Evolutionary conservation across 2,329 filamentous ascomycete genomes (phyloP), one percentile per base, ranked within the genome.

Genomic region (Penicillium freii): DNA sequence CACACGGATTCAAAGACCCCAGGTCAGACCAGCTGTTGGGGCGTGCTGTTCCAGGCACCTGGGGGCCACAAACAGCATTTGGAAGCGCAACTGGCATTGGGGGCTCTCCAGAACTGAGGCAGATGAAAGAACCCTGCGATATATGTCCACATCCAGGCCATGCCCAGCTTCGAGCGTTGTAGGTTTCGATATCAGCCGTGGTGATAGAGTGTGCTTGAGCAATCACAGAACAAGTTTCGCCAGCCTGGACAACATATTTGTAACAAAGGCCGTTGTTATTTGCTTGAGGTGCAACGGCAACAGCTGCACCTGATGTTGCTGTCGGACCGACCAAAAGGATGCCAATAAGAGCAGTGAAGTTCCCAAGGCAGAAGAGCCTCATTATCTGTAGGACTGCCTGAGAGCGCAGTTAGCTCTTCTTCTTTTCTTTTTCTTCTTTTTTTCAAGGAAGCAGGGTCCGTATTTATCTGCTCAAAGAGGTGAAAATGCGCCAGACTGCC

Each of bases 1-100:
- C 15, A 21, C 60, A 62, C 1, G 46, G 58, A 34, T 62, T 62
- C 25, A 62, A 27, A 31, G 40, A 36, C 9, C 29, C 46, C 1
- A 62, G 5, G 5, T 69, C 63, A 3, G 61, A 73, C 19, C 69
- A 73, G 21, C 66, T 61, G 0, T 66, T 19, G 0, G 78, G 74
- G 9, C 62, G 47, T 15, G 63, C 51, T 0, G 78, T 80, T 1
- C 77, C 76, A 4, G 73, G 73, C 1, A 75, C 71, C 45, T 75
- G 71, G 1, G 81, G 81, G 0, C 82, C 80, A 64, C 81, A 82
- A 1, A 74, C 60, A 8, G 75, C 75, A 50, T 77, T 75, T 2
- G 67, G 39, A 9, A 78, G 62, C 0, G 68, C 54, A 0, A 73
- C 69, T 5, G 79, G 79, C 66, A 80, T 72, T 1, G 76, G 74